Conservation (phyloP, 164 flowering plant genomes). For the Dillenia suffruticosa region DNA sequence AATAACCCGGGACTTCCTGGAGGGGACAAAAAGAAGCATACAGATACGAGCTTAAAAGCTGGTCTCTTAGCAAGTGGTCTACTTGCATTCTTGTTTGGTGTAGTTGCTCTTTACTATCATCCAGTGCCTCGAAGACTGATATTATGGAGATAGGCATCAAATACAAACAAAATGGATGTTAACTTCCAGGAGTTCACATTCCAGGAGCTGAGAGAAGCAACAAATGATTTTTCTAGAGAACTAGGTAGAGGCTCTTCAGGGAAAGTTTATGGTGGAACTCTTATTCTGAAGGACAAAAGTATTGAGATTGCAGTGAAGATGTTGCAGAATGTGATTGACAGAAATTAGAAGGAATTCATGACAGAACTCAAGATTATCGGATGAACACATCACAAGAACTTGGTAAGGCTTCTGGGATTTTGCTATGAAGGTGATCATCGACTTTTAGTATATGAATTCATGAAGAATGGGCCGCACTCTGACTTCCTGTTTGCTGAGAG, state of each 20-base stretch:
- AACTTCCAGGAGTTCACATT: slow-evolving; percentile 13
- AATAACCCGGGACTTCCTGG: background rate
- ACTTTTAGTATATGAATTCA: slow-evolving; percentile 17
- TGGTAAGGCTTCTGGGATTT: slow-evolving; percentile 19
- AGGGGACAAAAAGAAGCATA: background rate
- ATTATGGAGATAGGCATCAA: background rate
- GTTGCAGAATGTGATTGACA: slow-evolving; percentile 8
- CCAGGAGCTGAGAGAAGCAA: slow-evolving; percentile 14
- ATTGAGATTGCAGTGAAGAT: slow-evolving; percentile 17
- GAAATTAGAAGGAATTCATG: slow-evolving; percentile 11
- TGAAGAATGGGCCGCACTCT: slow-evolving; percentile 16
- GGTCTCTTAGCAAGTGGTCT: slow-evolving; percentile 3
- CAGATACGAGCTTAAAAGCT: background rate
- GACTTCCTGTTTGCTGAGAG: slow-evolving; percentile 5
- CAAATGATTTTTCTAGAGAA: slow-evolving; percentile 8
- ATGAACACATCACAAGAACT: slow-evolving; percentile 17
- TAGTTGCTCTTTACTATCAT: slow-evolving; percentile 5
- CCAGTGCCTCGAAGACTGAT: slow-evolving; percentile 6
- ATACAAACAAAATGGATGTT: slow-evolving; percentile 6
- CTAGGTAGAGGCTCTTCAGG: slow-evolving; percentile 18
- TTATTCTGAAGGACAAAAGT: slow-evolving; percentile 2
- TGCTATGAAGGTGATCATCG: slow-evolving; percentile 6
- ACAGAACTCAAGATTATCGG: slow-evolving; percentile 19
- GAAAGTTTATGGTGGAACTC: slow-evolving; percentile 13
- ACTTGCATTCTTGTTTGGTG: slow-evolving; percentile 4